Base-by-base conservation (phyloP, 768 basidiomycete species). In the Pisolithus orientalis region DNA sequence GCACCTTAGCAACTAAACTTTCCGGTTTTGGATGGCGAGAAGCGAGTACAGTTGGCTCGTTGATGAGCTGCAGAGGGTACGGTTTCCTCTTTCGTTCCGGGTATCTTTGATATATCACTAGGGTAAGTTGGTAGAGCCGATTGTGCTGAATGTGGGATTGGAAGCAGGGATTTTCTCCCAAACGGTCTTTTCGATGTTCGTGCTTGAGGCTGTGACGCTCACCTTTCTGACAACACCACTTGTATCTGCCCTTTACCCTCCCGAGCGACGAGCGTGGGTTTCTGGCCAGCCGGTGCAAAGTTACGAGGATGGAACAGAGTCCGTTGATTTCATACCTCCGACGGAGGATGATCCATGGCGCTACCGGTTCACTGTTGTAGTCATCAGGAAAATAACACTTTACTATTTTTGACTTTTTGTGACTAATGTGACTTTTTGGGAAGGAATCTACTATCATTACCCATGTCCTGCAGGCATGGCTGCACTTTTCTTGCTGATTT, bases 21-120 rank as follows among this genome's bases (percentile, higher is more conserved):
- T 59, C 83, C 7, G 84, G 86, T 0, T 97, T 91, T 68, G 78
- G 70, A 6, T 86, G 82, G 81, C 76, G 95, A 38, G 95, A 98
- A 63, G 70, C 86, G 0, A 76, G 82, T 34, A 84, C 93, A 0
- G 85, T 97, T 47, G 96, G 96, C 0, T 84, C 88, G 13, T 66
- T 98, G 48, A 97, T 99, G 94, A 89, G 85, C 62, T 95, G 94
- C 64, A 94, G 98, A 77, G 94, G 92, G 87, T 87, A 47, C 29
- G 44, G 6, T 4, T 45, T 45, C 16, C 10, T 44, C 60, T 14
- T 48, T 13, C 1, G 2, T 31, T 11, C 8, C 1, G 25, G 25
- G 1, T n/a, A 10, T 16, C 28, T 47, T 6, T 4, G 17, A 53
- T 62, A 14, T 60, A 28, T 16, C 11, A 6, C 39, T 43, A n/a